These are phyloP conservation scores for Schrenkiella parvula DNA, from an alignment of 345 rosid genomes.

Conservation along the genomic window DNA sequence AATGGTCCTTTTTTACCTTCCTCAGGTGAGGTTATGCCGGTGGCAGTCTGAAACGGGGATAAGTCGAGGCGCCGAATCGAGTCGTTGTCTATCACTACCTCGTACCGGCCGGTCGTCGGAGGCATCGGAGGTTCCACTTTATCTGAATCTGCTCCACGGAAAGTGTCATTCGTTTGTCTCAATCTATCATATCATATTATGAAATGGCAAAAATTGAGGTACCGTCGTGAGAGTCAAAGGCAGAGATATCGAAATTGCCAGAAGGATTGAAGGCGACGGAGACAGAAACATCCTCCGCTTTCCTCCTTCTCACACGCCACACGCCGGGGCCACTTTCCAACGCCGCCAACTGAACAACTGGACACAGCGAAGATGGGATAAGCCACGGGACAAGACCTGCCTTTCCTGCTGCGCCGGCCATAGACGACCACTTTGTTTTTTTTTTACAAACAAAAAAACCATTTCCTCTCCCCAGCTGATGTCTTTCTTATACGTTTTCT, in stretches of 20 bases:
- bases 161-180: too few relatives aligned
- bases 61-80: constrained; percentile 54
- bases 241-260: constrained; percentile 72
- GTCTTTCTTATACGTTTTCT: not conserved
- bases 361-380: constrained; percentile 1
- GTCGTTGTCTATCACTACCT: constrained; percentile 61
- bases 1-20: too few relatives aligned
- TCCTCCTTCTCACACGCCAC: not conserved
- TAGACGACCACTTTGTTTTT: not conserved
- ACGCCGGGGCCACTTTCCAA: not conserved
- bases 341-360: not conserved
- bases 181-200: too few relatives aligned
- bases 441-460: too few relatives aligned
- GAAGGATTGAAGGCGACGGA: constrained; percentile 84
- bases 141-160: constrained; percentile 44
- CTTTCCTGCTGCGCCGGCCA: constrained; percentile 18
- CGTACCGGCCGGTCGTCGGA: constrained; percentile 63
- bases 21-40: constrained; percentile 62
- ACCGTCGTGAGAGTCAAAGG: not conserved
- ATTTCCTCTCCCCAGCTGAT: too few relatives aligned
- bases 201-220: too few relatives aligned
- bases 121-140: constrained; percentile 70
- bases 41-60: constrained; percentile 57
- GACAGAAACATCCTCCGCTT: constrained; percentile 33
- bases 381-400: constrained; percentile 7